Percentiles rank a stretch among this genome's conserved stretches.
Conservation (phyloP, 2,329 filamentous ascomycete genomes). For the Aspergillus udagawae region DNA sequence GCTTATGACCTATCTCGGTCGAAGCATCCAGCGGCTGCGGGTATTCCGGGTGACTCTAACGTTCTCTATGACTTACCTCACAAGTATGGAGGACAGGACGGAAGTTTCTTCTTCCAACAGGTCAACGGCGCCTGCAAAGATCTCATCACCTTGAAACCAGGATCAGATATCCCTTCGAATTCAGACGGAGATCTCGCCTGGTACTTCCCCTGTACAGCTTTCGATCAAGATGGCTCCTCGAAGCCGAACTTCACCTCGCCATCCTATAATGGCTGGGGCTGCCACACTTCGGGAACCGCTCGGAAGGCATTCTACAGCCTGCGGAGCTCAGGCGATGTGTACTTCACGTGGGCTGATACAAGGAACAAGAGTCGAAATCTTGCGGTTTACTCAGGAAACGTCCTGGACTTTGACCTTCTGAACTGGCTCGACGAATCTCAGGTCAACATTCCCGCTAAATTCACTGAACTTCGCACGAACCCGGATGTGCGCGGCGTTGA, state of each 20-base stretch:
- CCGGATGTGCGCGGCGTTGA: slow-evolving; percentile 74
- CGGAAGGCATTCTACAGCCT: slow-evolving; percentile 75
- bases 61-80: slow-evolving; percentile 81
- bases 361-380: slow-evolving; percentile 85
- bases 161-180: slow-evolving; percentile 77
- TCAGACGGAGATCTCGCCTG: slow-evolving; percentile 72
- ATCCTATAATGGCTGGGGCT: slow-evolving; percentile 80
- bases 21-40: slow-evolving; percentile 72
- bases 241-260: slow-evolving; percentile 68
- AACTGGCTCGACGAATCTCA: slow-evolving; percentile 84
- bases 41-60: slow-evolving; percentile 71
- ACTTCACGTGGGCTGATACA: slow-evolving; percentile 93
- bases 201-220: slow-evolving; percentile 92
- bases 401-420: slow-evolving; percentile 83
- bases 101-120: slow-evolving; percentile 96
- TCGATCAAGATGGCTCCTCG: slow-evolving; percentile 89
- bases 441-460: slow-evolving; percentile 70
- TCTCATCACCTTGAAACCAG: slow-evolving; percentile 67
- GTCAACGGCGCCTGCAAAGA: slow-evolving; percentile 96
- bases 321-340: slow-evolving; percentile 73
- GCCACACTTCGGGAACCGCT: slow-evolving; percentile 70
- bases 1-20: slow-evolving; percentile 81
- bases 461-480: slow-evolving; percentile 73
- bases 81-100: slow-evolving; percentile 82
- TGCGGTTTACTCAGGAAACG: slow-evolving; percentile 89